Percentiles rank a stretch among this genome's conserved stretches.
Evolutionary conservation across 768 basidiomycete species (phyloP).

Genomic region (Ramaria sp.): DNA sequence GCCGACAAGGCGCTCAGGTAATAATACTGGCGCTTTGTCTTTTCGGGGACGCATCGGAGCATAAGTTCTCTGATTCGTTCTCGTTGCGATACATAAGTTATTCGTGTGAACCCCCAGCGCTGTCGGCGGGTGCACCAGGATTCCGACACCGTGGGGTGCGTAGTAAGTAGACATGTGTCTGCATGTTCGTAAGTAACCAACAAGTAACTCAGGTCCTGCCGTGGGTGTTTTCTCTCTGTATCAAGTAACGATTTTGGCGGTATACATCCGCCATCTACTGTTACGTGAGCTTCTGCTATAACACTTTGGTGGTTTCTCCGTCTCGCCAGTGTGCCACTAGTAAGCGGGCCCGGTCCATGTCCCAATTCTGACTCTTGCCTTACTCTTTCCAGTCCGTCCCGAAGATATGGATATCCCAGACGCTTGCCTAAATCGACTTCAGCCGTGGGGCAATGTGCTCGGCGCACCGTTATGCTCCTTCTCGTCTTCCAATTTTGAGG

Average conservation of each 20-base stretch:
- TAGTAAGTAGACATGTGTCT: neutral
- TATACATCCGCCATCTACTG: neutral
- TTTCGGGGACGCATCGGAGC: neutral
- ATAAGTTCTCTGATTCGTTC: too few species aligned
- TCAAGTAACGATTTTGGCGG: neutral
- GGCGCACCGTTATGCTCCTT: neutral
- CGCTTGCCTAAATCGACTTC: neutral
- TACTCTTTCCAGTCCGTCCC: neutral
- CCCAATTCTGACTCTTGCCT: neutral
- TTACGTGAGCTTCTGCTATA: neutral
- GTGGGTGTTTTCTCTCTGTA: neutral
- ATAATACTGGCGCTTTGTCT: neutral
- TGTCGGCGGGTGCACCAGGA: too few species aligned
- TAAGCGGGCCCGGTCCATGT: neutral
- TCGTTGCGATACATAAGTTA: neutral
- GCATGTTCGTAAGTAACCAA: too few species aligned
- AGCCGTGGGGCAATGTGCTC: conserved; percentile 1
- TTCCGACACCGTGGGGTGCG: neutral
- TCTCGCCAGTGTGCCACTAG: neutral
- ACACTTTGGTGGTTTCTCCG: neutral
- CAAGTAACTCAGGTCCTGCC: neutral
- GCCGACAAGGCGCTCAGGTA: neutral
- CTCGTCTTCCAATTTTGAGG: neutral
- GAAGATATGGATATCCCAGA: neutral
- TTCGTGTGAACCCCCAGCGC: neutral